A percentile compares a stretch with the other conserved stretches of the same genome.
Evolutionary conservation across 169 alveolate genomes (phyloP).

Genomic region (Eimeria mitis): DNA sequence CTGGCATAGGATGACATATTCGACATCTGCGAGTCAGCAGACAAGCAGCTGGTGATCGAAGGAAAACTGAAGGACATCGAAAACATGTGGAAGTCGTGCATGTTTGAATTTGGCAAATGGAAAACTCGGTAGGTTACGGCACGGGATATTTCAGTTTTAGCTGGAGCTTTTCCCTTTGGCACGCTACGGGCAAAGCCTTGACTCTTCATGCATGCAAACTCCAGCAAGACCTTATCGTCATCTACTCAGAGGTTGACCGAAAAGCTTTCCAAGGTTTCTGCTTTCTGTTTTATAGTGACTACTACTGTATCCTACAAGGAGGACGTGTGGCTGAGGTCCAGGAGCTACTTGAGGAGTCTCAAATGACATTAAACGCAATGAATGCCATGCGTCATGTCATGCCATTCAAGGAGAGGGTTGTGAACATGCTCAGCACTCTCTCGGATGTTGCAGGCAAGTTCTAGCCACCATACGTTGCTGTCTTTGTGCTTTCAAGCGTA

Average conservation of each 20-base stretch:
- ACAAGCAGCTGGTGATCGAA: constrained; percentile 97
- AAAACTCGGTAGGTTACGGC: constrained; percentile 90
- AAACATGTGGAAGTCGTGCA: constrained; percentile 95
- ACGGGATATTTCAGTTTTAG: neutral
- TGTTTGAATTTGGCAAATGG: constrained; percentile 96
- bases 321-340: constrained; percentile 94
- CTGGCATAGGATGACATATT: constrained; percentile 94
- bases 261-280: neutral
- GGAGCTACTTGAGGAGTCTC: constrained; percentile 97
- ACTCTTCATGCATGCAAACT: neutral
- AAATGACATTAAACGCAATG: constrained; percentile 93
- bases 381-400: constrained; percentile 96
- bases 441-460: constrained; percentile 92
- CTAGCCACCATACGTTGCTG: neutral
- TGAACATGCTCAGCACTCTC: constrained; percentile 91
- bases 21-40: constrained; percentile 98
- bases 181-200: neutral
- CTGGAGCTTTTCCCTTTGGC: neutral
- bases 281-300: constrained; percentile 84
- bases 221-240: neutral
- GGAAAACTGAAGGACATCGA: constrained; percentile 94
- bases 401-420: constrained; percentile 96
- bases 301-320: constrained; percentile 93
- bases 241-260: neutral
- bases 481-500: neutral